Conservation (phyloP, 371 early-diverging fungal species). For the Apophysomyces elegans region DNA sequence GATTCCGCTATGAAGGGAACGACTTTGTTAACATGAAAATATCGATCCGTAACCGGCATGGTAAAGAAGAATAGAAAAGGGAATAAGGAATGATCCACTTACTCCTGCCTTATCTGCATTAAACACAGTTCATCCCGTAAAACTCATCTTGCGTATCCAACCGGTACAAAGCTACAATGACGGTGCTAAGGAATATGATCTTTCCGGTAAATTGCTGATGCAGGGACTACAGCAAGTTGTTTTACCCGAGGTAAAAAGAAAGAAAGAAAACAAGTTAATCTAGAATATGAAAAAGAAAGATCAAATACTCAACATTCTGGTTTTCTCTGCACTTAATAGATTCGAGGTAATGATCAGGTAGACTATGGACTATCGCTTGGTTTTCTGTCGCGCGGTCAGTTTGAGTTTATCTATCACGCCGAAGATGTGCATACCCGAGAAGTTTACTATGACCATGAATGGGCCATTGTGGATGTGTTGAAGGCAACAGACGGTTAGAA, state of each 20-base stretch:
- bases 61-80: constrained; percentile 19
- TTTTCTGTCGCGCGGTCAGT: constrained; percentile 66
- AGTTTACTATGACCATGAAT: constrained; percentile 64
- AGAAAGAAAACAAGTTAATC: not conserved
- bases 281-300: too few species aligned
- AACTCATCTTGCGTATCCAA: constrained; percentile 65
- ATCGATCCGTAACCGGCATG: constrained; percentile 52
- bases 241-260: constrained; percentile 55
- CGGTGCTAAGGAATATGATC: constrained; percentile 67
- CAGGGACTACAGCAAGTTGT: constrained; percentile 65
- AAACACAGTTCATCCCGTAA: constrained; percentile 48
- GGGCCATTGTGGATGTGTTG: constrained; percentile 37
- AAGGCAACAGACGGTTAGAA: constrained; percentile 1
- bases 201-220: constrained; percentile 61
- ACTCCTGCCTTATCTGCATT: too few species aligned
- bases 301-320: too few species aligned
- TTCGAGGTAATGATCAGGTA: constrained; percentile 30
- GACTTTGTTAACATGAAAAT: constrained; percentile 57
- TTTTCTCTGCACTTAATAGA: constrained; percentile 16
- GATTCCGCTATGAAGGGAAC: constrained; percentile 56
- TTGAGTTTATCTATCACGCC: constrained; percentile 67
- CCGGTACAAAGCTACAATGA: constrained; percentile 71
- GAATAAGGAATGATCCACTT: not conserved
- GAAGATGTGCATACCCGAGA: constrained; percentile 66
- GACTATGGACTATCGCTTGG: constrained; percentile 57